These are phyloP conservation scores for Ambrosiella cleistominuta DNA, from an alignment of 2,329 filamentous ascomycete genomes.

Conservation along the genomic window DNA sequence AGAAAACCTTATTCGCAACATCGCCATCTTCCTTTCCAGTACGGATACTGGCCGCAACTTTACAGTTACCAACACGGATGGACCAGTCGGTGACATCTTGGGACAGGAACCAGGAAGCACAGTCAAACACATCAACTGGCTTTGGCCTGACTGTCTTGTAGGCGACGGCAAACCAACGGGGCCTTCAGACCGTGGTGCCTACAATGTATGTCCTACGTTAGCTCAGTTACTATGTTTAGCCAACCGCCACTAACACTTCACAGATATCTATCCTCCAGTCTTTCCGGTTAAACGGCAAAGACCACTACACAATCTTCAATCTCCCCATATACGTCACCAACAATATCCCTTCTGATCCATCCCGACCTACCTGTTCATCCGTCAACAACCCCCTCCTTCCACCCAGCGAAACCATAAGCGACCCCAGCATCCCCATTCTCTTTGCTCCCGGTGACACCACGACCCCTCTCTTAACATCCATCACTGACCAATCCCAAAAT, in stretches of 20 bases:
- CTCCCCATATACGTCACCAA: constrained; percentile 53
- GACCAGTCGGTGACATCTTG: constrained; percentile 44
- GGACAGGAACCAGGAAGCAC: constrained; percentile 46
- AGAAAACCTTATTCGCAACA: constrained; percentile 40
- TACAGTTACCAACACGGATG: constrained; percentile 46
- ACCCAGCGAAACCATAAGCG: constrained; percentile 25
- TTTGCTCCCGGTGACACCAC: constrained; percentile 36
- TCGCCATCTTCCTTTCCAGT: constrained; percentile 50
- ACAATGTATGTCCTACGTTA: constrained; percentile 33
- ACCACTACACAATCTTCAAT: constrained; percentile 55
- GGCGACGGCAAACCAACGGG: constrained; percentile 35
- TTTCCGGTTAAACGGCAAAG: constrained; percentile 45
- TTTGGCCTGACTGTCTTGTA: constrained; percentile 51
- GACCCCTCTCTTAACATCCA: constrained; percentile 17
- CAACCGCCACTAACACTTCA: neutral
- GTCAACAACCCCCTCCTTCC: constrained; percentile 34
- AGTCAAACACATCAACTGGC: constrained; percentile 57
- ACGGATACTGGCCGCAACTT: constrained; percentile 46
- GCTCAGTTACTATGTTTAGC: neutral
- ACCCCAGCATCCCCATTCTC: constrained; percentile 24
- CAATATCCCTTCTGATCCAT: constrained; percentile 28
- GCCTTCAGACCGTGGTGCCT: constrained; percentile 38
- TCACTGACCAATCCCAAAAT: constrained; percentile 5
- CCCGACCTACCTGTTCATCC: constrained; percentile 30
- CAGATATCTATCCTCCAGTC: constrained; percentile 54